Base-by-base conservation (phyloP, 805 yeast species). In the Ascoidea rubescens region DNA sequence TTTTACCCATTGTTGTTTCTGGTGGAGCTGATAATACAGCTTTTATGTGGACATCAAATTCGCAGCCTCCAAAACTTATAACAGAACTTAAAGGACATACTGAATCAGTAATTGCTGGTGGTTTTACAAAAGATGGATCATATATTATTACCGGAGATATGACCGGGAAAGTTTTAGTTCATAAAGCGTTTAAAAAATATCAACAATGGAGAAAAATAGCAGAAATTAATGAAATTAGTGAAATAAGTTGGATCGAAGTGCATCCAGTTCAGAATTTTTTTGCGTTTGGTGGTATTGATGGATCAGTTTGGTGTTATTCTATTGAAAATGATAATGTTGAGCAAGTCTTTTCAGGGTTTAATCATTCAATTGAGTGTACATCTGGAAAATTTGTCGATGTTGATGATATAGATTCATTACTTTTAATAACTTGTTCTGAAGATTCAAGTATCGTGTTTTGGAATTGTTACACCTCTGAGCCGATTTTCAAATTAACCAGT, bases 11-110 rank as follows among this genome's bases (percentile, higher is more conserved):
- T 65, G 93, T 87, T 6, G 84, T 82, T n/a, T 77, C 91, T 28
- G 99, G 99, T 33, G 98, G 96, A 46, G 98, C 96, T 54, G 99
- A 93, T 66, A 82, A 91, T 65, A 72, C 79, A 31, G 96, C 90
- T 1, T 87, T 79, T 64, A 64, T 93, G 60, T 93, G 98, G 98
- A 88, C 96, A 4, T 83, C 95, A 1, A 95, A 88, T 66, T 74
- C 87, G 1, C 80, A 79, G 55, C 96, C 96, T 37, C 87, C 96
- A 8, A 79, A 82, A 56, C 73, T 85, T 53, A 90, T 88, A 2
- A 81, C 85, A 45, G 81, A 85, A 60, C 70, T 93, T 54, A 71
- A 71, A 51, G 95, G 91, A 21, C 95, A 87, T 67, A 82, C 82
- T 46, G 99, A 93, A 65, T 84, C 95, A 37, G 93, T 93, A 3